Conservation (phyloP, 2,329 filamentous ascomycete genomes). For the Botrytis medusae region DNA sequence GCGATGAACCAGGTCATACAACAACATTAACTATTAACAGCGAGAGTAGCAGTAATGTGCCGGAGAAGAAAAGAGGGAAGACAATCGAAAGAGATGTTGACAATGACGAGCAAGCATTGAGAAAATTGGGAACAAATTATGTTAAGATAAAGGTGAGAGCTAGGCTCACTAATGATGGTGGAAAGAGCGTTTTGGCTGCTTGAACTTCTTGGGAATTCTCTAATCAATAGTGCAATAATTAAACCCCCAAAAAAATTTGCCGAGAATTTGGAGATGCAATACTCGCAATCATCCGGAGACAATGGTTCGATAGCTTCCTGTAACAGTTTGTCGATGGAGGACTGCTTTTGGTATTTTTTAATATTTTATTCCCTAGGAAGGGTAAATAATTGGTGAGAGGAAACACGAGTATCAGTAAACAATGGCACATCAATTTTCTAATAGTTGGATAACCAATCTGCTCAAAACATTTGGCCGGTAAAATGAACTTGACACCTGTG, state of each 20-base stretch:
- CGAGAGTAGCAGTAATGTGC: too few species aligned
- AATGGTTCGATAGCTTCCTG: neutral
- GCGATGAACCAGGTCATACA: neutral
- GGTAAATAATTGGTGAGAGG: neutral
- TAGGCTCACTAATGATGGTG: constrained; percentile 11
- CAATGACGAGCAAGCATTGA: neutral
- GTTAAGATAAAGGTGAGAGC: constrained; percentile 1
- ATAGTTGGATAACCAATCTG: neutral
- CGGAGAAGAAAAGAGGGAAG: too few species aligned
- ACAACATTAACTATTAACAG: neutral
- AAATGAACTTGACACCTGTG: too few species aligned
- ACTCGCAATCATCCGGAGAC: neutral
- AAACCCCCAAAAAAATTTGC: neutral
- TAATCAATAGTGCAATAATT: neutral
- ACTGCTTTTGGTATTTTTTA: too few species aligned
- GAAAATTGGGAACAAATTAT: constrained; percentile 3
- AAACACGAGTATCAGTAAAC: neutral
- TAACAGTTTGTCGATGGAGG: neutral
- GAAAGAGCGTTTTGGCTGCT: constrained; percentile 9
- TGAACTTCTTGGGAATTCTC: neutral
- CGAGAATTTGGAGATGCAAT: neutral
- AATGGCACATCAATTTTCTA: neutral
- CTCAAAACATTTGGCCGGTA: neutral
- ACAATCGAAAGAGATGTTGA: neutral
- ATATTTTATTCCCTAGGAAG: neutral